phyloP scores from a whole-genome alignment of 2,329 filamentous ascomycete genomes.

The Pestalotiopsis sp. region DNA sequence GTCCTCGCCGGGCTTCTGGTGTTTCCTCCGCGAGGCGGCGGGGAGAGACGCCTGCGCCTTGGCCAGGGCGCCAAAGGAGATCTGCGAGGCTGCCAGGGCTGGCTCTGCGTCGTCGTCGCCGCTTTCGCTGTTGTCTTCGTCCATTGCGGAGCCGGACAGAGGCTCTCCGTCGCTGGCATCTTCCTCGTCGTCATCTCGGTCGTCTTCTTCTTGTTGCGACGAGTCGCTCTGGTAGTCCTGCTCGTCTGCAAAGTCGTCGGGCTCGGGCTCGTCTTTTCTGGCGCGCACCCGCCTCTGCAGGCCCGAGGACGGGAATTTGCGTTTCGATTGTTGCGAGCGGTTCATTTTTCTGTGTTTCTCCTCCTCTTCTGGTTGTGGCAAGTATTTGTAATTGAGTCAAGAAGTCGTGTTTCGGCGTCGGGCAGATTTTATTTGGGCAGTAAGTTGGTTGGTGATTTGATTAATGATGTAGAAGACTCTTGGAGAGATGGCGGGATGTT shows the following conservation, averaged over 20 bases:
- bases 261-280: constrained; percentile 42
- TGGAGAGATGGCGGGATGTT: too few species aligned
- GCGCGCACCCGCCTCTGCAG: constrained; percentile 45
- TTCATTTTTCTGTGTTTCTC: constrained; percentile 18
- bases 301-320: constrained; percentile 38
- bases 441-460: too few species aligned
- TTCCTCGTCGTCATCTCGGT: constrained; percentile 12
- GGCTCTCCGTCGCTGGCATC: background rate
- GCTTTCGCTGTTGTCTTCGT: constrained; percentile 33
- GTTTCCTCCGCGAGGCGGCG: constrained; percentile 24
- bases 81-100: constrained; percentile 51
- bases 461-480: too few species aligned
- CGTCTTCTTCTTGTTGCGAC: constrained; percentile 26
- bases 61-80: constrained; percentile 89
- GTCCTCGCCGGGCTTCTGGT: constrained; percentile 25
- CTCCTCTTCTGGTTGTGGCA: background rate
- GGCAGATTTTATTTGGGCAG: too few species aligned
- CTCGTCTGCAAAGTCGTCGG: constrained; percentile 35
- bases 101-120: constrained; percentile 38
- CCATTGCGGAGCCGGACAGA: constrained; percentile 14
- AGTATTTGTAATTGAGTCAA: background rate
- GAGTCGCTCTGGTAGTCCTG: constrained; percentile 29
- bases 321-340: constrained; percentile 31
- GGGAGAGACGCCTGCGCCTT: constrained; percentile 76
- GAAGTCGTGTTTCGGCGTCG: background rate